phyloP scores from a whole-genome alignment of 2,329 filamentous ascomycete species.

The Arthrobotrys sphaeroides region DNA sequence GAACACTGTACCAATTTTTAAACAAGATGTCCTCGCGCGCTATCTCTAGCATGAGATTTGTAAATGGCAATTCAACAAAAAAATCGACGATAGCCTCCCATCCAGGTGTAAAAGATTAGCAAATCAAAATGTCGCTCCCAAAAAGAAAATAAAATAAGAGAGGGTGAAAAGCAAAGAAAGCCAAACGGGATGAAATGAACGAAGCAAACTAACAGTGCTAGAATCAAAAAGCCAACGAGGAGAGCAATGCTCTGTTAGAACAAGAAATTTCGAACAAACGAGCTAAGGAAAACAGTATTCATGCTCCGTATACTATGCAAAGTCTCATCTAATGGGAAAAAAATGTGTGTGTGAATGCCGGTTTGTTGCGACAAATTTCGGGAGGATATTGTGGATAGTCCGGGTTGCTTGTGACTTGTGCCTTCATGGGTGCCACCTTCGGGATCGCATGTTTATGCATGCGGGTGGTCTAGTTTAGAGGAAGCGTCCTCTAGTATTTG shows the following conservation, averaged over 20 bases:
- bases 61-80: constrained; percentile 41
- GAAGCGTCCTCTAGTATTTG: constrained; percentile 71
- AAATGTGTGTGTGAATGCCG: background rate
- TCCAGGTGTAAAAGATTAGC: constrained; percentile 48
- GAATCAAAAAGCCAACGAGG: constrained; percentile 4
- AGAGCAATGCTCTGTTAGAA: background rate
- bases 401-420: background rate
- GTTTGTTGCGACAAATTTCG: background rate
- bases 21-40: constrained; percentile 35
- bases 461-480: constrained; percentile 42
- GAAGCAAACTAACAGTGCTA: background rate
- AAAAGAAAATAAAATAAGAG: constrained; percentile 2
- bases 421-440: background rate
- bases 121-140: constrained; percentile 49
- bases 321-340: constrained; percentile 40
- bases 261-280: constrained; percentile 10
- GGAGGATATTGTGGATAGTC: background rate
- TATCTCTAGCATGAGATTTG: constrained; percentile 48
- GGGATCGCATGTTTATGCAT: background rate
- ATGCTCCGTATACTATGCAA: constrained; percentile 51
- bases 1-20: constrained; percentile 38
- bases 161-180: background rate
- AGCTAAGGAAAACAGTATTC: constrained; percentile 39
- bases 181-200: background rate
- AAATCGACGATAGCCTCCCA: constrained; percentile 53